Base-by-base conservation (phyloP, 2,329 filamentous ascomycete genomes). In the Fusarium musae region DNA sequence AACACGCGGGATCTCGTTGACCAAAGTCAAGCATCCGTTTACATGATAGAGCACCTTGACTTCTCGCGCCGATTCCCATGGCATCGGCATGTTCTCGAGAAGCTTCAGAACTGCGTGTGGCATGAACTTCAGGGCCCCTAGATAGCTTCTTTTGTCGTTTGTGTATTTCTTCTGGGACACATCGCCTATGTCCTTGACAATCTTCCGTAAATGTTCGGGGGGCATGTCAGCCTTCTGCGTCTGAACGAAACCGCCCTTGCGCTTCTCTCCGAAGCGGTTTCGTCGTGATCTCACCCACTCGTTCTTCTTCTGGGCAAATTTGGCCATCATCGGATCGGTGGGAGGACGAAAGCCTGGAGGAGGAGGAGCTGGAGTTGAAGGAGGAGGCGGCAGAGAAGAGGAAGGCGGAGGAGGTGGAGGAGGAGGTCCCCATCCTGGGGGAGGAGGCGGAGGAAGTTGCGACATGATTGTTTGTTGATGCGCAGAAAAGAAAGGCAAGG, bases 111-210 rank as follows among this genome's bases (percentile, higher is more conserved):
- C 96, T 10, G 96, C 96, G 81, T 99, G 96, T 3, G 96, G 96
- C 96, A 99, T 99, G 85, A 98, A 99, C 85, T 99, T 99, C 72
- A 99, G 85, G 39, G 97, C 96, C 72, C 97, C 97, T 53, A 99
- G 88, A 82, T 99, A 99, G 84, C 95, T 98, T 76, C 96, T 91
- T 88, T 99, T 99, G 86, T 99, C 96, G 80, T 93, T 97, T 75
- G 94, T 98, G 86, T 98, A 99, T 83, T 98, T 98, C 87, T 98
- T 98, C 84, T 99, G 97, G 60, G 96, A 98, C 57, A 99, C 96
- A 87, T 99, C 96, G 77, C 97, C 97, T 80, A 99, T 99, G 83
- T 99, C 96, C 82, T 93, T 95, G 67, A 99, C 96, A 73, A 98
- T 98, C 86, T 99, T 99, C 77, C 97, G 94, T 81, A 99, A 81